Evolutionary conservation across 208 protist genomes (phyloP).

Genomic region (Leptomonas pyrrhocoris): DNA sequence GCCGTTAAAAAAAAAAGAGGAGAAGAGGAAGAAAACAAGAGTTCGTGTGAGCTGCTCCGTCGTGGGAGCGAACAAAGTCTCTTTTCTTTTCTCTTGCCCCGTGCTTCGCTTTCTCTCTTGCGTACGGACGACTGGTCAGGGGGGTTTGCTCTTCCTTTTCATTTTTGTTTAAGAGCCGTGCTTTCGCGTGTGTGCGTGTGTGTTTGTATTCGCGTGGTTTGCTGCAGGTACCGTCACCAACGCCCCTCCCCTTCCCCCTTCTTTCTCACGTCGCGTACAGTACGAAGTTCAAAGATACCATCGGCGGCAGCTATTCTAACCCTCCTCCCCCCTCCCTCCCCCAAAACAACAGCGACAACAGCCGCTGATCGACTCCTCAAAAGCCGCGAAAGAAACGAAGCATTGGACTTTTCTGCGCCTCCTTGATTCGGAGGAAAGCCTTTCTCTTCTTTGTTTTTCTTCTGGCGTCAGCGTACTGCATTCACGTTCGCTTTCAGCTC

Average conservation of each 20-base stretch:
- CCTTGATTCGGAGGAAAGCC: slow-evolving; percentile 15
- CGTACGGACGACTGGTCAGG: background rate
- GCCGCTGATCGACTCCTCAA: background rate
- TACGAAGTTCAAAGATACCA: too few species aligned
- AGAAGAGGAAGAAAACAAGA: too few species aligned
- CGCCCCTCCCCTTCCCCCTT: too few species aligned
- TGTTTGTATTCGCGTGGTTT: slow-evolving; percentile 1
- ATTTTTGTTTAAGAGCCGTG: background rate
- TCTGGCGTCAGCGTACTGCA: background rate
- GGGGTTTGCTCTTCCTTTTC: background rate
- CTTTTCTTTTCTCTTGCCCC: too few species aligned
- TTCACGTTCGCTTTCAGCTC: background rate
- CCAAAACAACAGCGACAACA: slow-evolving; percentile 1
- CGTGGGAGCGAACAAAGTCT: too few species aligned
- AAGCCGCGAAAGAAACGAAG: background rate
- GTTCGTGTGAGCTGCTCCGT: too few species aligned
- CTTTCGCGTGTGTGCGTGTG: background rate
- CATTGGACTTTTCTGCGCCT: slow-evolving; percentile 5
- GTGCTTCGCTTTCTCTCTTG: background rate
- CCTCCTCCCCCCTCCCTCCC: too few species aligned
- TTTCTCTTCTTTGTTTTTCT: slow-evolving; percentile 1
- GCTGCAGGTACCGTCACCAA: background rate
- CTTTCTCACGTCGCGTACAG: too few species aligned
- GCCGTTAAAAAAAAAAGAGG: too few species aligned
- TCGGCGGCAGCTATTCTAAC: background rate